Evolutionary conservation across 352 stramenopile species (phyloP), one percentile per base, ranked within the genome.

Genomic region (Pythium angustatum): DNA sequence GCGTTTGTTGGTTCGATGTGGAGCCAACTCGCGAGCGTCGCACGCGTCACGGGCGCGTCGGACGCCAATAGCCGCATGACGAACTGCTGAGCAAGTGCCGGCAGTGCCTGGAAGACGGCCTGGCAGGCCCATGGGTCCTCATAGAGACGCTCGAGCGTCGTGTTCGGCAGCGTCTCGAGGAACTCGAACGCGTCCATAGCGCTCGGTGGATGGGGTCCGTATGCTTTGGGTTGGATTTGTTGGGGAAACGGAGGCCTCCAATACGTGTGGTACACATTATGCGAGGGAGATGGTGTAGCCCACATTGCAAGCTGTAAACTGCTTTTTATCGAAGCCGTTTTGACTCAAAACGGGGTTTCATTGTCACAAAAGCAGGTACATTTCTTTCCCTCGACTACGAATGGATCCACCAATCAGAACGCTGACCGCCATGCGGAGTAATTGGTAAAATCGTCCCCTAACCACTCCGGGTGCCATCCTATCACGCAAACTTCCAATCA

Each of bases 61-160:
- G 76, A 88, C 24, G 81, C 79, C 43, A 97, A 70, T 54, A 97
- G 75, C 4, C 89, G 89, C 82, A 97, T 91, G 1, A 96, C 86
- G 49, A 96, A 94, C 73, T 97, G 90, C 72, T 97, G 90, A 19
- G 88, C 84, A 22, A 97, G 81, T 12, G 89, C 68, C 17, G 83
- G 79, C 14, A 97, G 79, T 24, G 87, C 85, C 75, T 96, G 88
- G 67, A 96, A 93, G 5, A 97, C 82, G 17, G 90, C 90, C 64
- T 95, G 85, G 58, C 90, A 97, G 8, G 87, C 90, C 88, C 88
- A 97, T 48, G 87, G 84, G 64, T 94, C 86, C 61, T 88, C 73
- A 58, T 92, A 94, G 33, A 94, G 76, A 33, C 84, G 78, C 72
- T 92, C 84, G 27, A 94, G 70, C 64, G 83, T 92, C 54, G 69